These are phyloP conservation scores for Fibroporia radiculosa DNA, from an alignment of 768 basidiomycete species.

Conservation along the genomic window DNA sequence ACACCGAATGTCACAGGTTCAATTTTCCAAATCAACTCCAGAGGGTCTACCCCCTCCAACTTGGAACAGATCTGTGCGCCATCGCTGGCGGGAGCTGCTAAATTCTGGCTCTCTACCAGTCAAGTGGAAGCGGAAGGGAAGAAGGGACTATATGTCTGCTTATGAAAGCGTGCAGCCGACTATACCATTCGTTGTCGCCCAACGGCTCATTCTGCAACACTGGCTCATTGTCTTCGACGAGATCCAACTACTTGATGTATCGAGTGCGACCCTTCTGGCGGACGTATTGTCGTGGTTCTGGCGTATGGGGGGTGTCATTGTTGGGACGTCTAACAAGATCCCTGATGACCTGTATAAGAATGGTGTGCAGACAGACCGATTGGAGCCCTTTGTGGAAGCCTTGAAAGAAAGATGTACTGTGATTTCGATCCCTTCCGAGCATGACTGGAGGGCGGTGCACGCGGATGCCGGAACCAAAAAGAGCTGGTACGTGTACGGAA, in stretches of 20 bases:
- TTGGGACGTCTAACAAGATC: conserved; percentile 42
- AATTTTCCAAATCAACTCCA: conserved; percentile 10
- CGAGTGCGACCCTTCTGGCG: conserved; percentile 42
- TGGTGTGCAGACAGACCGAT: conserved; percentile 47
- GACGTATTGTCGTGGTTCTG: conserved; percentile 56
- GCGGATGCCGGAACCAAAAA: conserved; percentile 9
- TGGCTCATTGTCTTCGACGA: conserved; percentile 54
- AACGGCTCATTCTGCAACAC: conserved; percentile 35
- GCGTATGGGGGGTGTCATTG: conserved; percentile 53
- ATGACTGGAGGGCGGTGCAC: conserved; percentile 37
- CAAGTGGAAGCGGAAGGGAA: conserved; percentile 22
- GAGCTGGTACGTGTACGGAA: conserved; percentile 27
- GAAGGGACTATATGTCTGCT: conserved; percentile 10
- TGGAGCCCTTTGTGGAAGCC: conserved; percentile 50
- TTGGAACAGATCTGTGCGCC: conserved; percentile 16
- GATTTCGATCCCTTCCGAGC: conserved; percentile 33
- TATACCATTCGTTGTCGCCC: conserved; percentile 39
- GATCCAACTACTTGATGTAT: conserved; percentile 53
- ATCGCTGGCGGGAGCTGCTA: conserved; percentile 22
- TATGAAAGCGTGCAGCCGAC: conserved; percentile 22
- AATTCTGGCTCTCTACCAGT: conserved; percentile 22
- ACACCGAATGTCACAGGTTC: conserved; percentile 26
- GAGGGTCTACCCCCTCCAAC: conserved; percentile 13
- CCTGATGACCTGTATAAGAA: conserved; percentile 50
- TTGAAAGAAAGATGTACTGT: conserved; percentile 47